Base-by-base conservation (phyloP, 306 rosid species). In the Medicago arabica region DNA sequence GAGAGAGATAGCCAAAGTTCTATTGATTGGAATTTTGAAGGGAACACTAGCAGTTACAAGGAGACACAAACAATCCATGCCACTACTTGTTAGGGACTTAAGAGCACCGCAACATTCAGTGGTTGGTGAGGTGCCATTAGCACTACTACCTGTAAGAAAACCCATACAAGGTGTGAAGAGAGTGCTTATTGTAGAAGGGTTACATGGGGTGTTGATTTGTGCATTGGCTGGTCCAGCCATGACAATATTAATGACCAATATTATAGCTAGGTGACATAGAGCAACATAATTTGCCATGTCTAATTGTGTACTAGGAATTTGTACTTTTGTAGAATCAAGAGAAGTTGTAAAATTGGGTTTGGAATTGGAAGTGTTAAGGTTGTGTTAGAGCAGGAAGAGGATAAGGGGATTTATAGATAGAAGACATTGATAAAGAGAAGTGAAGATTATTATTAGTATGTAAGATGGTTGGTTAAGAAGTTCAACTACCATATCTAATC, bases 1-100 rank as follows among this genome's bases (percentile, higher is more conserved):
- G 61, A 92, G 98, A 73, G 96, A 85, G 25, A 90, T 67, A 77
- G 92, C 99, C 14, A 88, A 66, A 2, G 96, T 67, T 39, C 91
- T 75, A 47, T 88, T 92, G 74, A 92, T 62, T 8, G 97, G 96
- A 23, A 90, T 0, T 77, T 51, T 89, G 73, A 92, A 83, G 40
- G 96, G 93, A 76, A 87, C 81, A 5, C 61, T 58, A 10, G 88
- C 93, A 3, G 88, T 86, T 0, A 82, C 57, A 67, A 95, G 5
- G 68, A 86, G 89, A 88, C 97, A 95, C 17, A 88, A 28, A 69
- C 97, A 90, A 28, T 80, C 86, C 88, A 81, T 82, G 76, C 96
- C 75, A 9, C 84, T 82, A 41, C 84, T 55, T 11, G 93, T 82
- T 6, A 90, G 61, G 2, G 88, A 63, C 66, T 81, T 89, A 4